These are phyloP conservation scores for Verticillium klebahnii DNA, from an alignment of 2,329 filamentous ascomycete genomes.

Conservation along the genomic window DNA sequence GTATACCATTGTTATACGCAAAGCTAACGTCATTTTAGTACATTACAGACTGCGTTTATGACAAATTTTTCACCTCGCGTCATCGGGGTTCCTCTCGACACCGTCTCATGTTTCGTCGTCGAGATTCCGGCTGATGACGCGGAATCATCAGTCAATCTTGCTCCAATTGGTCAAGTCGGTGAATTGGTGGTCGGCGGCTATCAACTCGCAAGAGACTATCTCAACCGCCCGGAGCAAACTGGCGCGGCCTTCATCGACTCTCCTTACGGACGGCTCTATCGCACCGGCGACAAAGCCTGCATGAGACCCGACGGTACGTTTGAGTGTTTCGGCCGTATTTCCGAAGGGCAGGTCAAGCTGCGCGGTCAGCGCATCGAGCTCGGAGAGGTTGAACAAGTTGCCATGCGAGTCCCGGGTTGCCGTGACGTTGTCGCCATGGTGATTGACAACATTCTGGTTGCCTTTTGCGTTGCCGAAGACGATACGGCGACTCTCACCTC, in stretches of 20 bases:
- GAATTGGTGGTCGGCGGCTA: constrained; percentile 78
- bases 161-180: constrained; percentile 64
- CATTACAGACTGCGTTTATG: constrained; percentile 61
- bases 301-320: constrained; percentile 63
- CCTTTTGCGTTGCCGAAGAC: constrained; percentile 61
- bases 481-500: background rate
- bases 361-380: constrained; percentile 79
- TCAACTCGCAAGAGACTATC: constrained; percentile 75
- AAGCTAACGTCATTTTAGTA: constrained; percentile 40
- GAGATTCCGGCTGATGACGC: constrained; percentile 33
- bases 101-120: constrained; percentile 73
- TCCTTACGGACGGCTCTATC: constrained; percentile 67
- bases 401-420: constrained; percentile 56
- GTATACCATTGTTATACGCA: background rate
- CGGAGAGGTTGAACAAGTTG: constrained; percentile 70
- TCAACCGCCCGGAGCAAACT: constrained; percentile 77
- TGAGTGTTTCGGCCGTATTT: constrained; percentile 79
- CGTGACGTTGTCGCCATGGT: constrained; percentile 65
- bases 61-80: constrained; percentile 54
- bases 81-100: constrained; percentile 75
- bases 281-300: constrained; percentile 79
- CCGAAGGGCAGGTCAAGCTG: constrained; percentile 79
- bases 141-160: constrained; percentile 38
- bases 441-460: constrained; percentile 63
- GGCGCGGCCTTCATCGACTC: constrained; percentile 64